A percentile compares a stretch with the other conserved stretches of the same genome.
These are phyloP conservation scores for Gastrolobium villosum DNA, from an alignment of 306 rosid genomes.

Conservation along the genomic window DNA sequence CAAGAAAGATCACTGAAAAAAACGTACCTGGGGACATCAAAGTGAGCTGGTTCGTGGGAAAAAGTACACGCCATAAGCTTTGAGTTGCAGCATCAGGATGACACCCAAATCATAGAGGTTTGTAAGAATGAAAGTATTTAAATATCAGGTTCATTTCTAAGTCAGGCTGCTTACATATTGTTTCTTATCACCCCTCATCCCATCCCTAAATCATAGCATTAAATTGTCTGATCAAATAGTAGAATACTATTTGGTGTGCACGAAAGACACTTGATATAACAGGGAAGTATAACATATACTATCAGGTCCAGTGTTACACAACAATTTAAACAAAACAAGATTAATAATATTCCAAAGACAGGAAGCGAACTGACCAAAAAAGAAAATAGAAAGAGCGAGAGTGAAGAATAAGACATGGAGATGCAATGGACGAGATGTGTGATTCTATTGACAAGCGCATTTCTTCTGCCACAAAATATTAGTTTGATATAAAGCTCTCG, in stretches of 20 bases:
- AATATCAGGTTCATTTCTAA: conserved; percentile 10
- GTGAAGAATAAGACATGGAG: conserved; percentile 1
- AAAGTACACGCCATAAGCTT: conserved; percentile 28
- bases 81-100: conserved; percentile 21
- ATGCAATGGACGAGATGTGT: conserved; percentile 14
- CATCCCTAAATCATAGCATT: conserved; percentile 14
- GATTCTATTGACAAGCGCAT: conserved; percentile 13
- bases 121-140: not conserved
- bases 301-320: not conserved
- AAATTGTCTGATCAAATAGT: conserved; percentile 4
- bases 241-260: not conserved
- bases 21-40: conserved; percentile 23
- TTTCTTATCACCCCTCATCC: not conserved
- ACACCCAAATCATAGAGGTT: not conserved
- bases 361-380: not conserved
- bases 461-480: not conserved
- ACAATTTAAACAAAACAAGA: conserved; percentile 1
- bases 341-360: not conserved
- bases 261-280: not conserved
- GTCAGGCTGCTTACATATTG: not conserved
- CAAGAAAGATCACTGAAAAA: not conserved
- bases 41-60: not conserved
- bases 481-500: not conserved
- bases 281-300: conserved; percentile 8
- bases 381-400: not conserved